phyloP scores from a whole-genome alignment of 208 protist species.

The Crithidia fasciculata region DNA sequence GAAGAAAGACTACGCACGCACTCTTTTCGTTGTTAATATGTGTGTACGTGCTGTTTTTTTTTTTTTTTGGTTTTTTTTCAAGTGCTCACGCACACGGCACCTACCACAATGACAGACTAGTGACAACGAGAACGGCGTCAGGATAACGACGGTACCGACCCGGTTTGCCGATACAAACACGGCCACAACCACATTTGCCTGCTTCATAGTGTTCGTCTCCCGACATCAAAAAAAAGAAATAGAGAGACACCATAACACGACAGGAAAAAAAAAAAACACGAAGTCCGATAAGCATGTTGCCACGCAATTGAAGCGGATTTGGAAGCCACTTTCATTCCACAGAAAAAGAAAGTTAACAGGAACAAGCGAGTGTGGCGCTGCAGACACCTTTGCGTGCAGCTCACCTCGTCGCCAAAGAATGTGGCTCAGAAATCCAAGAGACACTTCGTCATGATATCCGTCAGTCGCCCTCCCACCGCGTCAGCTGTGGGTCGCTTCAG shows the following conservation, averaged over 20 bases:
- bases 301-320: too few species aligned
- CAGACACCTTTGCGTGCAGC: not conserved
- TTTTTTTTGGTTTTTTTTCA: not conserved
- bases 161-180: too few species aligned
- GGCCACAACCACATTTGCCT: too few species aligned
- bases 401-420: not conserved
- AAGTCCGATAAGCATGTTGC: not conserved
- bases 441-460: conserved; percentile 56
- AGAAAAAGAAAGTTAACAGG: too few species aligned
- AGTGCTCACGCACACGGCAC: not conserved
- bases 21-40: too few species aligned
- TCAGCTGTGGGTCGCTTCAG: conserved; percentile 52
- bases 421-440: conserved; percentile 19
- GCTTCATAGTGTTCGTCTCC: too few species aligned
- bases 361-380: too few species aligned
- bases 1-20: too few species aligned
- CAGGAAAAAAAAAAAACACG: not conserved
- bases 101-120: too few species aligned
- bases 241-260: not conserved
- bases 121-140: not conserved
- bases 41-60: not conserved
- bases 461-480: conserved; percentile 43
- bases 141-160: too few species aligned
- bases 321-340: too few species aligned
- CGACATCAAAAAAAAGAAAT: conserved; percentile 17